Evolutionary conservation across 495 filamentous ascomycete species (phyloP), one percentile per base, ranked within the genome.

Genomic region (Aspergillus avenaceus): DNA sequence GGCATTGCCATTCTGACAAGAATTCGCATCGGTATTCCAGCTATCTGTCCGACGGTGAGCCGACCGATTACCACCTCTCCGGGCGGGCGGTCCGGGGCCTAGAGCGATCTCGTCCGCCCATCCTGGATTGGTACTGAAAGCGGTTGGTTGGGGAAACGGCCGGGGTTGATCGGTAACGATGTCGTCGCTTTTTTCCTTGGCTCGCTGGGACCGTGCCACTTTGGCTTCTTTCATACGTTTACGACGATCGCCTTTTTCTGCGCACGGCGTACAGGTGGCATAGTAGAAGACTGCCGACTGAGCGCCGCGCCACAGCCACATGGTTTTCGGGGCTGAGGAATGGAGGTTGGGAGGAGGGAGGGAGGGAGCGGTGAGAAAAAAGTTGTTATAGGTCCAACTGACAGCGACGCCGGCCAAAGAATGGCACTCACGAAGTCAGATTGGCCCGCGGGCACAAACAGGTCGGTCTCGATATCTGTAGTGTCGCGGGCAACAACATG

Each of bases 241-340:
- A 32, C 83, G 78, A 40, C 78, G 82, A 47, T 85, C 74, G 22
- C 70, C 69, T 49, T 81, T 70, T 46, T 83, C 78, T 45, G 81
- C 72, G 69, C 90, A 96, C 59, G 90, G 89, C 25, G 87, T 84
- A 67, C 90, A 95, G 42, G 87, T 86, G 49, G 83, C 77, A 56
- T 91, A 82, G 75, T 91, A 95, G 70, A 95, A 95, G 63, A 91
- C 71, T 49, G 87, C 88, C 13, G 90, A 95, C 71, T 93, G 90
- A 44, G 65, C 73, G 43, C 77, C 77, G 21, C 77, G 70, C 58
- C 69, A 79, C 60, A 80, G 68, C 77, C 77, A 80, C 73, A 77
- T 77, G 61, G 49, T 61, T 47, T 52, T 31, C 27, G n/a, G 8
- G 38, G 36, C 24, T 38, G 43, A 13, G 28, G 24, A 32, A 23